These are phyloP conservation scores for Neurospora discreta DNA, from an alignment of 495 filamentous ascomycete species.

Conservation along the genomic window DNA sequence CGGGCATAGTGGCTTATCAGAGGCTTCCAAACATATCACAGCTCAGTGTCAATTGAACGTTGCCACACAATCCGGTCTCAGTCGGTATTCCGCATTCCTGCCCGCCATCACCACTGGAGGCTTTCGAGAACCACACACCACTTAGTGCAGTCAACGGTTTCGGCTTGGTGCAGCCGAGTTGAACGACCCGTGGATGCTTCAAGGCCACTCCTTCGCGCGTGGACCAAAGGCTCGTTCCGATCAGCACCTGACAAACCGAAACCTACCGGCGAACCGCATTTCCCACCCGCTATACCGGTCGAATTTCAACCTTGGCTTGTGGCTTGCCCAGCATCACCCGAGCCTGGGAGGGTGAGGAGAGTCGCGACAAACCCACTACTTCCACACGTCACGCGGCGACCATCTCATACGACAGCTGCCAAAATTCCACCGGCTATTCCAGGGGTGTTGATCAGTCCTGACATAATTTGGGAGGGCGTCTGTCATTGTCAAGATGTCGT, in stretches of 20 bases:
- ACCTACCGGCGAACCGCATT: neutral
- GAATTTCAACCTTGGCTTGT: neutral
- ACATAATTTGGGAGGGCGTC: neutral
- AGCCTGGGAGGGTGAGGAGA: neutral
- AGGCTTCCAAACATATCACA: neutral
- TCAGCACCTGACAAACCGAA: neutral
- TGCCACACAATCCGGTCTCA: neutral
- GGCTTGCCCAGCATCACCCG: neutral
- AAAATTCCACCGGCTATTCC: neutral
- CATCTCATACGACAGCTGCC: neutral
- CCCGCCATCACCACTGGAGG: neutral
- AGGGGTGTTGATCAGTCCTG: neutral
- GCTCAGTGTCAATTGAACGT: neutral
- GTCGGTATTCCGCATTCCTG: neutral
- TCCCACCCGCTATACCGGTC: neutral
- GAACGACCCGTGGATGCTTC: neutral
- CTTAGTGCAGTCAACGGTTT: neutral
- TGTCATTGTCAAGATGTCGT: conserved; percentile 23
- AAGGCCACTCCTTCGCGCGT: neutral
- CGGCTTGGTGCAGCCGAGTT: neutral
- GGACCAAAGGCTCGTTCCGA: neutral
- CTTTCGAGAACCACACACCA: neutral
- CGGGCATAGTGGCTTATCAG: neutral
- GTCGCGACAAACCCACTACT: neutral
- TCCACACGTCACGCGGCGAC: neutral